phyloP scores from a whole-genome alignment of 2,329 filamentous ascomycete genomes.

The Fusarium goolgardi region DNA sequence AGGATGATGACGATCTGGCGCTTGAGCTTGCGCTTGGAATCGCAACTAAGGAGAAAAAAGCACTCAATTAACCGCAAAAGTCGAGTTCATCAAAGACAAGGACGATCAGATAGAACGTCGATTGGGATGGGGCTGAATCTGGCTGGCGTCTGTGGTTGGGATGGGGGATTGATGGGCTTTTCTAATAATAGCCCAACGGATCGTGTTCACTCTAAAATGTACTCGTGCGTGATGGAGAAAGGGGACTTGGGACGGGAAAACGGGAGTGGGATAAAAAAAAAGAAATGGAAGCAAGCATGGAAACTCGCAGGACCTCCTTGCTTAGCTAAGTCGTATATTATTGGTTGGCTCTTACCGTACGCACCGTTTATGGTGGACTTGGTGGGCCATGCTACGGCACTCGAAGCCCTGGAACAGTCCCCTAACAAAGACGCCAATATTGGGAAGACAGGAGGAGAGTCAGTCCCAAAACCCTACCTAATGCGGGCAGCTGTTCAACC shows the following conservation, averaged over 20 bases:
- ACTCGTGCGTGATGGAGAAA: constrained; percentile 38
- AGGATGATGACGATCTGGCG: constrained; percentile 7
- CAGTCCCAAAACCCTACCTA: background rate
- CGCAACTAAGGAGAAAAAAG: constrained; percentile 9
- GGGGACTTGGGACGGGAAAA: constrained; percentile 29
- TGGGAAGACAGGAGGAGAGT: constrained; percentile 20
- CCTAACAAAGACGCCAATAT: constrained; percentile 29
- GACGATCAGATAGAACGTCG: constrained; percentile 38
- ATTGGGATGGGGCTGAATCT: constrained; percentile 51
- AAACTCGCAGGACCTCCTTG: constrained; percentile 30
- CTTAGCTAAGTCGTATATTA: constrained; percentile 35
- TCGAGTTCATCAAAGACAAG: constrained; percentile 5
- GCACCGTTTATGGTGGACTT: constrained; percentile 29
- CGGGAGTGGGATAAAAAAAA: constrained; percentile 37
- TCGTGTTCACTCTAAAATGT: constrained; percentile 45
- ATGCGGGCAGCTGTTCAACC: constrained; percentile 8
- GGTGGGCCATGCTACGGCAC: constrained; percentile 20
- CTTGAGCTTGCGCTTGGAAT: constrained; percentile 27
- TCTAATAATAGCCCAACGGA: constrained; percentile 49
- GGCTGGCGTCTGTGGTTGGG: constrained; percentile 45
- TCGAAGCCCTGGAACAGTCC: constrained; percentile 27
- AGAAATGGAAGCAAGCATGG: constrained; percentile 46
- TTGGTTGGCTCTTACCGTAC: constrained; percentile 9
- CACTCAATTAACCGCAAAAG: constrained; percentile 13
- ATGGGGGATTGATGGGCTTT: constrained; percentile 28